phyloP scores from a whole-genome alignment of 148 eudicot species.

The Camellia lanceoleosa region DNA sequence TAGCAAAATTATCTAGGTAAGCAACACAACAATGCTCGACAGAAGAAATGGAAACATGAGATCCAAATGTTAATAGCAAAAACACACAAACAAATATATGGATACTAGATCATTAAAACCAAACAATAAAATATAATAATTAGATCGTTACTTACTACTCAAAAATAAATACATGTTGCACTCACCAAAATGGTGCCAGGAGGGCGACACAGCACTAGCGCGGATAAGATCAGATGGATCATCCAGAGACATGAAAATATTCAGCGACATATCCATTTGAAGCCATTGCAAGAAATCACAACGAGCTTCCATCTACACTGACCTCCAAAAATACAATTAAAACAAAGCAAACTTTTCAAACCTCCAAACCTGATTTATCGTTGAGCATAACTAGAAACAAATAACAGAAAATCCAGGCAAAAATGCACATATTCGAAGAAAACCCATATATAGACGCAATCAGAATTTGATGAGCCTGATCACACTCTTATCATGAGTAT shows the following conservation, averaged over 20 bases:
- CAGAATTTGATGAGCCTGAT: neutral
- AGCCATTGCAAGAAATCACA: slow-evolving; percentile 50
- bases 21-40: neutral
- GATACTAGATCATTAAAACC: neutral
- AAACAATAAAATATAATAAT: neutral
- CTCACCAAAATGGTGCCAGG: slow-evolving; percentile 71
- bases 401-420: neutral
- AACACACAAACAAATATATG: neutral
- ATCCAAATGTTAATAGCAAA: neutral
- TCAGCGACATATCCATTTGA: slow-evolving; percentile 44
- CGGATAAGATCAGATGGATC: slow-evolving; percentile 71
- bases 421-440: neutral
- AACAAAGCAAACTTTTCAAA: neutral
- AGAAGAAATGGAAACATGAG: neutral
- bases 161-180: too few species aligned
- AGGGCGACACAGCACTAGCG: slow-evolving; percentile 52
- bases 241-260: slow-evolving; percentile 52
- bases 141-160: neutral
- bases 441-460: neutral
- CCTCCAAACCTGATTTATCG: slow-evolving; percentile 13
- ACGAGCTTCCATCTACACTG: slow-evolving; percentile 12
- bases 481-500: neutral
- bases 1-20: neutral
- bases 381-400: neutral
- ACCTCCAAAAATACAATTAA: neutral